Evolutionary conservation across 2,329 filamentous ascomycete genomes (phyloP), one percentile per base, ranked within the genome.

Genomic region (Elsinoe batatas): DNA sequence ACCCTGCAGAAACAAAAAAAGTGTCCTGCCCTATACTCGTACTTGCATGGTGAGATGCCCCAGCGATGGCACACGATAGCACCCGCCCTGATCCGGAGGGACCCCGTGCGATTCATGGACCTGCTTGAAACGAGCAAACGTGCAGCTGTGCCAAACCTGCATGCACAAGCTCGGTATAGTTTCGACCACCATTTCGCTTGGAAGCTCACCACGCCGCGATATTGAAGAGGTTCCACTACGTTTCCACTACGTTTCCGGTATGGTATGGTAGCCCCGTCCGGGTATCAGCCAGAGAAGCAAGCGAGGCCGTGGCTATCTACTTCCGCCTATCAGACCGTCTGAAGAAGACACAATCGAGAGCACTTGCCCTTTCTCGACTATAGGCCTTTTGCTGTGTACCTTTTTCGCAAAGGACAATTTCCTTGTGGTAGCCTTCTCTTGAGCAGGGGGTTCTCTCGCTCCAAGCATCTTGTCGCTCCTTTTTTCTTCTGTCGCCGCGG

Each of bases 31-130:
- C 13, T n/a, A 18, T 38, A 38, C 36, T 38, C 36, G 36, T 38
- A 18, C 36, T 38, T 38, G 13, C 36, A 38, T 38, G 36, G 36
- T 18, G 36, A 38, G 17, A 38, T 38, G 36, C 13, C 13, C 13
- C 10, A 22, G 36, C 36, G 17, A 38, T n/a, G 5, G 36, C 36
- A 6, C 36, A 35, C 26, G 30, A 35, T 33, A 49, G 44, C 7
- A 17, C 44, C 44, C 44, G 44, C 26, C 26, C 10, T 49, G 44
- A 49, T 33, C 44, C 26, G 44, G 15, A 35, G 12, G 12, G 47
- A 51, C 47, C 32, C 35, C 47, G 47, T 51, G 47, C 47, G 26
- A 33, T 12, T 49, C 44, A 49, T 49, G 44, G 44, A 49, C 44
- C 44, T 49, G 44, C 44, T 33, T 49, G 44, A 43, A 44, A 44